Base-by-base conservation (phyloP, 306 rosid species). In the Abrus precatorius region DNA sequence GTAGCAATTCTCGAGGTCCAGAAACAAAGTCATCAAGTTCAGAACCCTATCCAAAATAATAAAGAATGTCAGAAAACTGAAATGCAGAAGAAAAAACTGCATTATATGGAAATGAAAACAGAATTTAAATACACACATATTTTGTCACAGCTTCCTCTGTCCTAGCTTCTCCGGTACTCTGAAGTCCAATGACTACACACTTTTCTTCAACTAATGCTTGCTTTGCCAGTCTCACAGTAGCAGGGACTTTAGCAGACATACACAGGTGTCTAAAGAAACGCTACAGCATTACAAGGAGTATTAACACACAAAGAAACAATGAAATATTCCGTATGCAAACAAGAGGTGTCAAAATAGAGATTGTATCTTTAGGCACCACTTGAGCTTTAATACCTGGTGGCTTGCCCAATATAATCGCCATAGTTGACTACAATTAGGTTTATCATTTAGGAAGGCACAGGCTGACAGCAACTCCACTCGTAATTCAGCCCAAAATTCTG, bases 101-200 rank as follows among this genome's bases (percentile, higher is more conserved):
- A 78, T 38, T 56, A 45, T 61, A 69, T 50, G 68, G 59, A 91
- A 29, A 79, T 13, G 30, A 69, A 72, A 64, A 83, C 56, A 82
- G 50, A 73, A 81, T 81, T 63, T 66, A 66, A 78, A 59, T 34
- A 89, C 98, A 43, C 86, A 95, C 99, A 85, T 95, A 95, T 95
- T 93, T 95, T 82, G 94, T 90, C 78, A 95, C 94, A 76, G 98
- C 98, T 84, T 95, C 99, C 89, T 95, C 99, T 9, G 97, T 95
- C 84, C 99, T 89, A 27, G 99, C 98, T 88, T 95, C 99, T 84
- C 99, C 99, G 9, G 99, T 95, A 84, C 99, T 95, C 92, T 95
- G 99, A 89, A 95, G 97, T 77, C 99, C 99, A 87, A 95, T 85
- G 60, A 95, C 99, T 74, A 95, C 97, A 90, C 97, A 88, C 62